Base-by-base conservation (phyloP, 2,329 filamentous ascomycete species). In the Fusarium mundagurra region DNA sequence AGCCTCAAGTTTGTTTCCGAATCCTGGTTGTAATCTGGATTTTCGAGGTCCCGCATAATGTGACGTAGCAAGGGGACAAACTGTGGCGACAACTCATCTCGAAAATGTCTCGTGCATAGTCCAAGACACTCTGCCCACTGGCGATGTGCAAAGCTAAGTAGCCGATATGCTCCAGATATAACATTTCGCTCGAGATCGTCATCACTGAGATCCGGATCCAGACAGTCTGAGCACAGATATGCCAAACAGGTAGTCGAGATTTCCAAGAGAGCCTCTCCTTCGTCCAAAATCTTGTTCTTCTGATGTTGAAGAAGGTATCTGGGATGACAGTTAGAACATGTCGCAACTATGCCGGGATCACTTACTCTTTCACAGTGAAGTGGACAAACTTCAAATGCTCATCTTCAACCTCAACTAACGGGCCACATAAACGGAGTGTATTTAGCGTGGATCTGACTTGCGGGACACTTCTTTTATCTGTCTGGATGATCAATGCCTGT, bases 291-390 rank as follows among this genome's bases (percentile, higher is more conserved):
- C 3, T 50, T 60, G 2, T 24, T 38, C 16, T 31, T 50, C 3
- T 50, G 27, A 13, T 50, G 8, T 9, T 1, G 20, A 27, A 60
- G 16, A 4, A 60, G 43, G 2, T 60, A 60, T 1, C 57, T 60
- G 20, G 1, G 29, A 33, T 3, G 3, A 17, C 1, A 0, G 2
- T 58, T 44, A 44, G 31, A 24, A 22, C 14, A 16, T 0, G 4
- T 43, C 3, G 4, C 0, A 55, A 55, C 8, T 8, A 33, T 33
- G 2, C 5, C 5, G 3, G 17, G 3, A 12, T 8, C 3, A 18
- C 57, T 11, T 33, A 61, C 58, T 61, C 34, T 20, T 61, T 61
- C 29, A 38, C 58, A 1, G 58, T 50, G 2, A 51, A 61, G 34
- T 61, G 58, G 9, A 51, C 44, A 18, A 61, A 39, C 5, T 34